A percentile compares a stretch with the other conserved stretches of the same genome.
Evolutionary conservation across 805 yeast genomes (phyloP).

Genomic region (Millerozyma acaciae): DNA sequence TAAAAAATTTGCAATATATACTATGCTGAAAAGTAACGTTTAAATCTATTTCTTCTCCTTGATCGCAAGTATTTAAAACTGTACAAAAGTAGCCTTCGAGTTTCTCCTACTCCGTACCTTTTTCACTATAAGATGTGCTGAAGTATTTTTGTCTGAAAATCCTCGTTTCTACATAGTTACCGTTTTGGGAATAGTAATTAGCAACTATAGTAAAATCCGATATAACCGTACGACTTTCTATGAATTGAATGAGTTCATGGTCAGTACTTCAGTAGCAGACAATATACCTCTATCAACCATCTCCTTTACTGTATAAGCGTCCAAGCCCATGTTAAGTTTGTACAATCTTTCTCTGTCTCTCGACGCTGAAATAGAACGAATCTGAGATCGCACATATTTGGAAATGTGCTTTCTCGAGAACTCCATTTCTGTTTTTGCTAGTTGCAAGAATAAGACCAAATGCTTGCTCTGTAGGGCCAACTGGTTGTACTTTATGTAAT

Average conservation of each 20-base stretch:
- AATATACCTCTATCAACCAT: conserved; percentile 14
- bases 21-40: too few relatives aligned
- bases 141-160: too few relatives aligned
- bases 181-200: too few relatives aligned
- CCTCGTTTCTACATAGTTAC: too few relatives aligned
- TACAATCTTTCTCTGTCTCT: conserved; percentile 9
- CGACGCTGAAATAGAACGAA: conserved; percentile 4
- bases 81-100: background rate
- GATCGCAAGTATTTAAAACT: background rate
- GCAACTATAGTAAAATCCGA: too few relatives aligned
- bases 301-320: conserved; percentile 10
- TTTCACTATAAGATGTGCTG: too few relatives aligned
- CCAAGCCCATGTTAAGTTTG: conserved; percentile 9
- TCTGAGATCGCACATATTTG: conserved; percentile 2
- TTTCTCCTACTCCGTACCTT: background rate
- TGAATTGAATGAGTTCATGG: background rate
- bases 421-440: background rate
- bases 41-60: too few relatives aligned
- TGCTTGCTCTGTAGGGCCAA: background rate
- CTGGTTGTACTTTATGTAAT: conserved; percentile 2
- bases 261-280: background rate
- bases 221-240: too few relatives aligned
- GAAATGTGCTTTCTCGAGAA: conserved; percentile 1
- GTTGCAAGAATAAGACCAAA: conserved; percentile 8
- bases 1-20: too few relatives aligned